These are phyloP conservation scores for Astragalus membranaceus DNA, from an alignment of 306 rosid species.

Conservation along the genomic window DNA sequence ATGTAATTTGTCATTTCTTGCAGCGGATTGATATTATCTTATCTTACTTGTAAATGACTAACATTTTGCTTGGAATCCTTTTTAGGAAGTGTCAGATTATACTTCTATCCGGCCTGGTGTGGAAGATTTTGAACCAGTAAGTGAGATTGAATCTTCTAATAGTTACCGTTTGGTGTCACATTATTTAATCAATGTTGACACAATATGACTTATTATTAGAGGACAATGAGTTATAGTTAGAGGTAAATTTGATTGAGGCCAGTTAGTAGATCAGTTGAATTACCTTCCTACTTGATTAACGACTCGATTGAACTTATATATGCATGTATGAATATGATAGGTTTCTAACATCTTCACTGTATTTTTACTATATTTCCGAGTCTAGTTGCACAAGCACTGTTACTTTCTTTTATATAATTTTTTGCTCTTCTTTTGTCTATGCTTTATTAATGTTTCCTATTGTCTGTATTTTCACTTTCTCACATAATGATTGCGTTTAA, in stretches of 20 bases:
- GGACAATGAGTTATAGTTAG: conserved; percentile 24
- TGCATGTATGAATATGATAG: too few relatives aligned
- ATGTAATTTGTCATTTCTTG: conserved; percentile 1
- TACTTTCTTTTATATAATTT: too few relatives aligned
- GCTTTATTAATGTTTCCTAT: too few relatives aligned
- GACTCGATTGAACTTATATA: conserved; percentile 25
- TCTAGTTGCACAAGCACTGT: too few relatives aligned
- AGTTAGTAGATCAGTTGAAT: neutral
- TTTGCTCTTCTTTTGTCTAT: too few relatives aligned
- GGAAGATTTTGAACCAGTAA: conserved; percentile 33
- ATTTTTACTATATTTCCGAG: too few relatives aligned
- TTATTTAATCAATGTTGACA: conserved; percentile 42
- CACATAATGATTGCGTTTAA: too few relatives aligned
- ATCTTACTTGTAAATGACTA: neutral
- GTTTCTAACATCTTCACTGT: too few relatives aligned
- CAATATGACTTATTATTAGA: conserved; percentile 33
- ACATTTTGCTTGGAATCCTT: conserved; percentile 18
- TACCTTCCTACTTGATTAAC: too few relatives aligned
- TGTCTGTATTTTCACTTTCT: too few relatives aligned
- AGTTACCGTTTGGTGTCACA: conserved; percentile 28
- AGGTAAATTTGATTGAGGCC: conserved; percentile 51
- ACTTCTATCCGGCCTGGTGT: conserved; percentile 19
- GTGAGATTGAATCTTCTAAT: conserved; percentile 41
- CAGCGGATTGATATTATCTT: neutral
- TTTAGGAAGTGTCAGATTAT: conserved; percentile 33